Conservation (phyloP, 768 basidiomycete species). For the Gloeopeniophorella convolvens region DNA sequence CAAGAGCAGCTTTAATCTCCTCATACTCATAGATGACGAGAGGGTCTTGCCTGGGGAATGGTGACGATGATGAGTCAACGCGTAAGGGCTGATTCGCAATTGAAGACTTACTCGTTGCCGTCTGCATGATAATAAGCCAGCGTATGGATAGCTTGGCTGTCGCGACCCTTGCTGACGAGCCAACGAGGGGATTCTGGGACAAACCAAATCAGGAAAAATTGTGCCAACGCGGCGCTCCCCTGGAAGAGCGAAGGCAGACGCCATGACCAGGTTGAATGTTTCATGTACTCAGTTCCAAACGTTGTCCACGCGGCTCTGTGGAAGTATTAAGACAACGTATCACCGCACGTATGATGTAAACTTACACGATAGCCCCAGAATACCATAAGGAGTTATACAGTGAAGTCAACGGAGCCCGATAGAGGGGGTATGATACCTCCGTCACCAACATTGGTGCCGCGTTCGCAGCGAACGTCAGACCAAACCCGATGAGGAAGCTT, state of each 20-base stretch:
- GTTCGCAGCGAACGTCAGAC: constrained; percentile 65
- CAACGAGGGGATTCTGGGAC: constrained; percentile 82
- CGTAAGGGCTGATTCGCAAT: no score
- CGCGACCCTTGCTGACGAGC: constrained; percentile 68
- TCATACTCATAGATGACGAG: constrained; percentile 69
- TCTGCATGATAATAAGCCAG: constrained; percentile 84
- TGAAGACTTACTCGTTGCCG: constrained; percentile 46
- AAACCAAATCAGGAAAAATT: constrained; percentile 60
- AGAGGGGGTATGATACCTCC: constrained; percentile 78
- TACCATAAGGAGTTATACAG: no score
- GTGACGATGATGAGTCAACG: no score
- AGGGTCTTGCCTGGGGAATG: no score
- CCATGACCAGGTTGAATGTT: constrained; percentile 69
- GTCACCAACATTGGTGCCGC: constrained; percentile 81
- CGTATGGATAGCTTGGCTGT: constrained; percentile 58
- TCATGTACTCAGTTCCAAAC: constrained; percentile 73
- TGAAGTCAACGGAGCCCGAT: constrained; percentile 74
- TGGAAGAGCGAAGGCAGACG: constrained; percentile 74
- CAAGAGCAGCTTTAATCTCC: constrained; percentile 75
- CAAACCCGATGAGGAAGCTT: constrained; percentile 72
- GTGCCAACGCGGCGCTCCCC: constrained; percentile 58
- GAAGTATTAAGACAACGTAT: background rate
- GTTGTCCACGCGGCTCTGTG: constrained; percentile 69
- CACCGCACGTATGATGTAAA: background rate
- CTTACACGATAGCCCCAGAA: no score